Evolutionary conservation across 2,329 filamentous ascomycete species (phyloP).

Genomic region (Nigrospora oryzae): DNA sequence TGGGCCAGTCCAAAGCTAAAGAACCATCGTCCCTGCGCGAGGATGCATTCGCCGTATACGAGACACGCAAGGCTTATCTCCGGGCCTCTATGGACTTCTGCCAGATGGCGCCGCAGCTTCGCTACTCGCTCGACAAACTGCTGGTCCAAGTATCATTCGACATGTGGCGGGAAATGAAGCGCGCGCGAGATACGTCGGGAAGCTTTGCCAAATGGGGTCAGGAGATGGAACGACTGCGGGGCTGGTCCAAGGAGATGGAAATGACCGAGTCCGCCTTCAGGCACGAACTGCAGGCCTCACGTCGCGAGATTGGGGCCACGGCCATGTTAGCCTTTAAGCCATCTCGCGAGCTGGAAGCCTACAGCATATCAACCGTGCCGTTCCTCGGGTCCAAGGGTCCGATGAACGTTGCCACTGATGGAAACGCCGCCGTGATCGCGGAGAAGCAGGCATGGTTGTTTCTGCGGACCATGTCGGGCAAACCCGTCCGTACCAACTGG

Average conservation of each 20-base stretch:
- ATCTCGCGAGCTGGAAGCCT: constrained; percentile 87
- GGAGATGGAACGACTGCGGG: constrained; percentile 86
- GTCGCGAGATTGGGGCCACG: constrained; percentile 73
- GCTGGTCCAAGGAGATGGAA: constrained; percentile 94
- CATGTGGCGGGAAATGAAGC: constrained; percentile 79
- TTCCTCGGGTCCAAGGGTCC: constrained; percentile 69
- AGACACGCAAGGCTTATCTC: constrained; percentile 82
- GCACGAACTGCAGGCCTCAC: constrained; percentile 68
- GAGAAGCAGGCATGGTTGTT: constrained; percentile 97
- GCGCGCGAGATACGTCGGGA: constrained; percentile 56
- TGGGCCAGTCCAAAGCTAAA: constrained; percentile 82
- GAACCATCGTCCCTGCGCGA: constrained; percentile 86
- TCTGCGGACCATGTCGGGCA: constrained; percentile 71
- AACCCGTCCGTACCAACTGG: constrained; percentile 86
- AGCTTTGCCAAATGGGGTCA: constrained; percentile 58
- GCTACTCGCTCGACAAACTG: constrained; percentile 75
- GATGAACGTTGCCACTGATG: constrained; percentile 50
- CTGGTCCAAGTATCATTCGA: constrained; percentile 79
- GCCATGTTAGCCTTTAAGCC: constrained; percentile 66
- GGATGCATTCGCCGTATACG: constrained; percentile 92
- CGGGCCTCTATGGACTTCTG: constrained; percentile 93
- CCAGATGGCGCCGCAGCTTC: constrained; percentile 75
- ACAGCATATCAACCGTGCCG: constrained; percentile 81
- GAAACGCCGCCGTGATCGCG: constrained; percentile 38
- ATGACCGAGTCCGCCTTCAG: constrained; percentile 76